A percentile compares a stretch with the other conserved stretches of the same genome.
phyloP scores from a whole-genome alignment of 495 filamentous ascomycete species.

The Platismatia glauca region DNA sequence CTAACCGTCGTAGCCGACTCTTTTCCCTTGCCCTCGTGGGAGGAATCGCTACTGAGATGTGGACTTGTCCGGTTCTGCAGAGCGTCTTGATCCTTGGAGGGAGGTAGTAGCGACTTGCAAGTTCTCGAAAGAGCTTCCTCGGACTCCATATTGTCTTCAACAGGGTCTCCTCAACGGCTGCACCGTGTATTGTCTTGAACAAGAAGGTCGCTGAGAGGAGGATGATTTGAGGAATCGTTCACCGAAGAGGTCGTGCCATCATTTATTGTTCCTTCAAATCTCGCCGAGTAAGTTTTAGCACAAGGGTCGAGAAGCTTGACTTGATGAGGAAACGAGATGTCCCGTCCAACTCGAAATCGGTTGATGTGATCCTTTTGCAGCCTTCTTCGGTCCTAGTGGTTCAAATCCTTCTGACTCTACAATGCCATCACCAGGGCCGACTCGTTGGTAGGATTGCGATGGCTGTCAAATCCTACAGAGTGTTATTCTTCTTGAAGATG shows the following conservation, averaged over 20 bases:
- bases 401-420: neutral
- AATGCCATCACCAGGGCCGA: neutral
- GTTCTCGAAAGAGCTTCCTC: conserved; percentile 1
- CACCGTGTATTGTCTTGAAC: neutral
- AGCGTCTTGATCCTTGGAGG: conserved; percentile 1
- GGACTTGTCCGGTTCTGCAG: conserved; percentile 3
- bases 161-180: too few relatives aligned
- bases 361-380: neutral
- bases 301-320: neutral
- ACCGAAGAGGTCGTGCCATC: neutral
- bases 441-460: neutral
- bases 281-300: neutral
- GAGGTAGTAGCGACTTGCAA: neutral
- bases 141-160: too few relatives aligned
- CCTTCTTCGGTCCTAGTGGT: neutral
- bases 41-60: too few relatives aligned
- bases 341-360: neutral
- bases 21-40: conserved; percentile 34
- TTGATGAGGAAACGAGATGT: neutral
- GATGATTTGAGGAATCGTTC: neutral
- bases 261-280: neutral
- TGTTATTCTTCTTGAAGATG: neutral
- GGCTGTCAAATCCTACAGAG: neutral
- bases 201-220: neutral
- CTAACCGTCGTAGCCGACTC: conserved; percentile 28